Conservation (phyloP, 495 filamentous ascomycete genomes). For the Neurospora sp. region DNA sequence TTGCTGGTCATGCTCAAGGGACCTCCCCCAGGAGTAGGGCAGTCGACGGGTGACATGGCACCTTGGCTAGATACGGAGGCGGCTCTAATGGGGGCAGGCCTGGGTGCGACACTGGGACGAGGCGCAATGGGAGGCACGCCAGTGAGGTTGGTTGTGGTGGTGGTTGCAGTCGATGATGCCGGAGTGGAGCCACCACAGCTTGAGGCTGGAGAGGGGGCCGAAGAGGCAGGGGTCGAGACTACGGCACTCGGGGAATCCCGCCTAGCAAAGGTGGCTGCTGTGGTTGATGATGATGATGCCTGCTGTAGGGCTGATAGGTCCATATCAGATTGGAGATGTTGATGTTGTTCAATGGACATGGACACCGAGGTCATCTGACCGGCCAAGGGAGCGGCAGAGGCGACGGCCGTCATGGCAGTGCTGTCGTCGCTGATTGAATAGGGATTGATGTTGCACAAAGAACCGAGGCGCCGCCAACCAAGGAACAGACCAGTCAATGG, state of each 20-base stretch:
- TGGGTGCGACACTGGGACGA: constrained; percentile 17
- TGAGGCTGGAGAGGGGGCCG: constrained; percentile 14
- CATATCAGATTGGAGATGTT: constrained; percentile 2
- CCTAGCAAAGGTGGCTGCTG: constrained; percentile 2
- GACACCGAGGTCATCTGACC: not conserved
- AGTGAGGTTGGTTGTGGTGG: not conserved
- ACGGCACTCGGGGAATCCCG: constrained; percentile 9
- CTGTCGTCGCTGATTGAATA: not conserved
- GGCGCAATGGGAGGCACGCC: constrained; percentile 16
- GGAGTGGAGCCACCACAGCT: constrained; percentile 13
- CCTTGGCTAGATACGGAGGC: constrained; percentile 10
- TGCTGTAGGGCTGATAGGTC: not conserved
- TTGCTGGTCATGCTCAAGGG: constrained; percentile 54
- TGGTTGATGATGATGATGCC: constrained; percentile 1
- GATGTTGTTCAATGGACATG: constrained; percentile 2
- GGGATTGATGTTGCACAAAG: not conserved
- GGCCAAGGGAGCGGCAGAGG: not conserved
- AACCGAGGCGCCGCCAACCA: not conserved
- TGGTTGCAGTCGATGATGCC: constrained; percentile 6
- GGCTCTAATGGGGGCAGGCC: constrained; percentile 5
- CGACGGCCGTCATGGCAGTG: constrained; percentile 4
- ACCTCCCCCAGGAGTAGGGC: constrained; percentile 9
- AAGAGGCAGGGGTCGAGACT: constrained; percentile 20
- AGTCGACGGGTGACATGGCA: constrained; percentile 17
- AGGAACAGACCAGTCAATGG: not conserved